Evolutionary conservation across 768 basidiomycete species (phyloP), one percentile per base, ranked within the genome.

Genomic region (Pulveroboletus sp.): DNA sequence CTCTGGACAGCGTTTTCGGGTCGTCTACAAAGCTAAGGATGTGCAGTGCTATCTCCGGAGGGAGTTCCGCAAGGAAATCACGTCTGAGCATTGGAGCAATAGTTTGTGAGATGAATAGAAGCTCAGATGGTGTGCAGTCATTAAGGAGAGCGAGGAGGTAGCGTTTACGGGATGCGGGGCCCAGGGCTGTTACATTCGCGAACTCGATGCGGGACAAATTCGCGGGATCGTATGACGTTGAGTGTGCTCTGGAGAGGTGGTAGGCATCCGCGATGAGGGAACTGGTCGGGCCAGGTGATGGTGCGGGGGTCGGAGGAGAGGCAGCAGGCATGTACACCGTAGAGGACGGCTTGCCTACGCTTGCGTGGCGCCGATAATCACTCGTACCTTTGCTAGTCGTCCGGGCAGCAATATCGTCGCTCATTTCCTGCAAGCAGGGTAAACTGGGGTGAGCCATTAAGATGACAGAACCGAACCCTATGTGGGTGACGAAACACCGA

Each of bases 1-100:
- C 86, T 10, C 89, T 73, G 0, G 81, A 73, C 9, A 96, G 80
- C 0, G 86, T 83, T 38, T 71, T 70, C 0, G 88, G 83, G 39
- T 91, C 85, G 49, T 91, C 82, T 38, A 95, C 73, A 65, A 83
- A 93, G 49, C 76, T 68, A 32, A 96, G 74, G 47, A 93, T 78
- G 58, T 91, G 79, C 18, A 93, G 66, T 0, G 82, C 78, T 12
- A 96, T 72, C 68, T 96, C 93, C 14, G 76, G 67, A 5, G 83
- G 83, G 15, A 85, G 68, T 35, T 82, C 79, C 9, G 69, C 61
- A 39, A 73, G 67, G 52, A 82, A 81, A 56, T 86, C 83, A 0
- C 80, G 78, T 56, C 80, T 80, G 54, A 88, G 78, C 37, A 83
- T 74, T 1, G 81, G 81, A 0, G 80, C 70, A 58, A 87, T 78